Percentiles rank a stretch among this genome's conserved stretches.
These are phyloP conservation scores for Phallus indusiatus DNA, from an alignment of 768 basidiomycete genomes.

Conservation along the genomic window DNA sequence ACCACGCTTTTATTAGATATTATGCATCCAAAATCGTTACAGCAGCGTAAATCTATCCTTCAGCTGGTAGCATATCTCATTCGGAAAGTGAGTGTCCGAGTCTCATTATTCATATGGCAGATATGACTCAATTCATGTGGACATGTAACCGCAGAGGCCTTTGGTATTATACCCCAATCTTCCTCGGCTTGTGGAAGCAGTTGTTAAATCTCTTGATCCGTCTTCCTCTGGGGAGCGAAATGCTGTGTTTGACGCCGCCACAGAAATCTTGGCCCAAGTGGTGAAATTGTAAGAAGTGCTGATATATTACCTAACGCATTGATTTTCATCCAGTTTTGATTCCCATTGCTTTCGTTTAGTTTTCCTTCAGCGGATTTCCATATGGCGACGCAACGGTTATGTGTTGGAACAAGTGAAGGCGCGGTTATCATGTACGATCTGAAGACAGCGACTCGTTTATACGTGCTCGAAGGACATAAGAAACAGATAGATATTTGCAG, in stretches of 20 bases:
- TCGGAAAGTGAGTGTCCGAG: conserved; percentile 51
- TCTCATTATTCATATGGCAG: conserved; percentile 1
- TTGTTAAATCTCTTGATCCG: conserved; percentile 94
- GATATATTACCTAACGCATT: background rate
- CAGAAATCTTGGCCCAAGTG: conserved; percentile 90
- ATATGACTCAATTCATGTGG: background rate
- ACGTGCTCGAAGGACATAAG: conserved; percentile 89
- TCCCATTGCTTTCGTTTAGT: conserved; percentile 27
- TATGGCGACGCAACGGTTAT: conserved; percentile 74
- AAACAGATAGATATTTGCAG: conserved; percentile 73
- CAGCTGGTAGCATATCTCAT: conserved; percentile 91
- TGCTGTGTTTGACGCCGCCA: conserved; percentile 82
- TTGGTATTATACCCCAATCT: conserved; percentile 76
- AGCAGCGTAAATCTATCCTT: conserved; percentile 80
- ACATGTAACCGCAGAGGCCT: conserved; percentile 49
- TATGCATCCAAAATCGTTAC: conserved; percentile 59
- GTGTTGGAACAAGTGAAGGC: conserved; percentile 90
- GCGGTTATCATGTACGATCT: conserved; percentile 94
- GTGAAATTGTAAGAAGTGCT: conserved; percentile 65
- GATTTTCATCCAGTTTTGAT: background rate
- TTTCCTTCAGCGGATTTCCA: conserved; percentile 96
- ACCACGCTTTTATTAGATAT: conserved; percentile 88
- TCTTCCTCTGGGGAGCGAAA: conserved; percentile 69
- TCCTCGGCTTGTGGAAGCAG: conserved; percentile 83
- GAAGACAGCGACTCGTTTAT: conserved; percentile 89